Conservation (phyloP, 495 filamentous ascomycete genomes). For the Bacidia gigantensis region DNA sequence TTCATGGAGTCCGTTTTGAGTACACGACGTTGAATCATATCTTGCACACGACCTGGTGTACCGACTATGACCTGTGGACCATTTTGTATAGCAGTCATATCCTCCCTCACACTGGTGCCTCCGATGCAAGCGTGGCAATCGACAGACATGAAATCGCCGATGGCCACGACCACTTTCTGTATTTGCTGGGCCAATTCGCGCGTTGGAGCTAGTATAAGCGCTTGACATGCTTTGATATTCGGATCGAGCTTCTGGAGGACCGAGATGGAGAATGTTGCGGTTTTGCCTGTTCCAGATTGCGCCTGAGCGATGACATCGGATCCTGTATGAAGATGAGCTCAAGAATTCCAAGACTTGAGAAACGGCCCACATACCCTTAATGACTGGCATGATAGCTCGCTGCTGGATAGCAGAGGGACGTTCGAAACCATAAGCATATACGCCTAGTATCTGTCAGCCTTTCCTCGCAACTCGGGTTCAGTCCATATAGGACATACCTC, state of each 20-base stretch:
- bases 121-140: slow-evolving; percentile 99
- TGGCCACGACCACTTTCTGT: slow-evolving; percentile 94
- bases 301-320: slow-evolving; percentile 98
- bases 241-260: slow-evolving; percentile 96
- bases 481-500: slow-evolving; percentile 48
- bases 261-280: slow-evolving; percentile 96
- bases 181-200: slow-evolving; percentile 98
- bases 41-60: slow-evolving; percentile 91
- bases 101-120: slow-evolving; percentile 93
- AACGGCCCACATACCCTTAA: slow-evolving; percentile 66
- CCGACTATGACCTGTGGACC: slow-evolving; percentile 94
- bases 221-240: slow-evolving; percentile 85
- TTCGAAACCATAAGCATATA: slow-evolving; percentile 99
- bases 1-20: slow-evolving; percentile 93
- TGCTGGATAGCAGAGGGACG: slow-evolving; percentile 98
- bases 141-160: slow-evolving; percentile 98
- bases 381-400: slow-evolving; percentile 98
- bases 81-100: slow-evolving; percentile 91
- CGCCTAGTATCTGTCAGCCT: slow-evolving; percentile 45
- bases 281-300: slow-evolving; percentile 98
- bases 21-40: slow-evolving; percentile 97
- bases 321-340: slow-evolving; percentile 35
- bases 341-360: background rate
- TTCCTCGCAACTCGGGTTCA: background rate
- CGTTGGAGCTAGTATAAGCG: slow-evolving; percentile 89